Evolutionary conservation across 2,329 filamentous ascomycete species (phyloP).

Genomic region (Colletotrichum eremochloae): DNA sequence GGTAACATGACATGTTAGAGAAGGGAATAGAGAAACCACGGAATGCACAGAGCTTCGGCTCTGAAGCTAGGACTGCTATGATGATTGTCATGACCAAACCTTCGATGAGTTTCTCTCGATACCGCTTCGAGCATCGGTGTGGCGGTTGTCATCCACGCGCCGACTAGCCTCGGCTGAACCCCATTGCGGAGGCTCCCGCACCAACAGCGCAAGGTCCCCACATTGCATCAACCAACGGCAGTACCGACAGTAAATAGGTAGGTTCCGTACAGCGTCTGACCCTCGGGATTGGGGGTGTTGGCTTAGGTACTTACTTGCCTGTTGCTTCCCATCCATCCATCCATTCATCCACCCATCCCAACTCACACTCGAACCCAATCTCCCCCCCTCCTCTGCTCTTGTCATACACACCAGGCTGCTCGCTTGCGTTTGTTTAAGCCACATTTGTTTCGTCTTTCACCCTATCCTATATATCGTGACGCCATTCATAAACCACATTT

Average conservation of each 20-base stretch:
- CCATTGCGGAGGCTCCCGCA: conserved; percentile 33
- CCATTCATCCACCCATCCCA: conserved; percentile 9
- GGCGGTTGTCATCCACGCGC: conserved; percentile 15
- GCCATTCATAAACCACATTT: background rate
- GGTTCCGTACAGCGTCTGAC: too few relatives aligned
- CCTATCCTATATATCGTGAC: conserved; percentile 3
- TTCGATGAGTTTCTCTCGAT: conserved; percentile 34
- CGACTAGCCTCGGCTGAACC: conserved; percentile 39
- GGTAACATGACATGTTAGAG: too few relatives aligned
- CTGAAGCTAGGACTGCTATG: background rate
- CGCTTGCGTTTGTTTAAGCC: background rate
- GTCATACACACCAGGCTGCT: background rate
- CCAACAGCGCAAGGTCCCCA: background rate
- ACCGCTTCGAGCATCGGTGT: background rate
- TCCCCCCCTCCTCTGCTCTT: background rate
- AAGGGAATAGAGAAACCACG: too few relatives aligned
- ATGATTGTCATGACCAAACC: background rate
- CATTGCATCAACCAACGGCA: too few relatives aligned
- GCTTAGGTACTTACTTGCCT: background rate
- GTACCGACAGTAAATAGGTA: background rate
- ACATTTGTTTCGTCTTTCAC: conserved; percentile 17
- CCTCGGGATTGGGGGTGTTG: background rate
- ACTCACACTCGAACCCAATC: conserved; percentile 16
- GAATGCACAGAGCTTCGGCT: background rate
- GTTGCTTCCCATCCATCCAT: conserved; percentile 18